Evolutionary conservation across 2,329 filamentous ascomycete species (phyloP).

Genomic region (Fusarium mundagurra): DNA sequence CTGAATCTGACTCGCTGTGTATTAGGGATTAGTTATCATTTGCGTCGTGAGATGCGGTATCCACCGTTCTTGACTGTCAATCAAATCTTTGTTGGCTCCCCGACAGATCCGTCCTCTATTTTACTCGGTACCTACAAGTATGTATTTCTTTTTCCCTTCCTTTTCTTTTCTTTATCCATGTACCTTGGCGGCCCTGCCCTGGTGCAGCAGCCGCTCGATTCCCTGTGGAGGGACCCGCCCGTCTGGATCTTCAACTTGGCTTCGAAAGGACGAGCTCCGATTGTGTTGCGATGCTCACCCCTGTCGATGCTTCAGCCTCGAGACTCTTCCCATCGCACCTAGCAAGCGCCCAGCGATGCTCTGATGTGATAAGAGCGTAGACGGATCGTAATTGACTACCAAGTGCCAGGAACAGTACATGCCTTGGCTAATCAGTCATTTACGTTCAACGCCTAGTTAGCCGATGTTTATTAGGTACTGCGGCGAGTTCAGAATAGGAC

Average conservation of each 20-base stretch:
- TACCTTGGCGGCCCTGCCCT: slow-evolving; percentile 21
- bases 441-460: not conserved
- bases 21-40: not conserved
- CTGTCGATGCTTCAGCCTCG: slow-evolving; percentile 19
- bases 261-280: slow-evolving; percentile 17
- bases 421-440: not conserved
- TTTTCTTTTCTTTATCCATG: not conserved
- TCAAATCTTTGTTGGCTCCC: slow-evolving; percentile 16
- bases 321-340: slow-evolving; percentile 23
- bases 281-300: slow-evolving; percentile 26
- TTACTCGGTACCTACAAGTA: not conserved
- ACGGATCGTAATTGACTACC: slow-evolving; percentile 5
- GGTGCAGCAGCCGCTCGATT: slow-evolving; percentile 23
- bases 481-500: not conserved
- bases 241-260: slow-evolving; percentile 36
- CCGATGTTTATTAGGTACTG: not conserved
- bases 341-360: slow-evolving; percentile 16
- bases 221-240: slow-evolving; percentile 27
- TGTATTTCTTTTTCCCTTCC: not conserved
- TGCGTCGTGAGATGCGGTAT: not conserved
- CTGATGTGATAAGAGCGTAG: slow-evolving; percentile 9
- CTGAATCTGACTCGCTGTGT: not conserved
- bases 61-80: slow-evolving; percentile 12
- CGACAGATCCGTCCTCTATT: not conserved
- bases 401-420: not conserved